These are phyloP conservation scores for Fistulinella staudtii DNA, from an alignment of 1,284 basidiomycete genomes.

Conservation along the genomic window DNA sequence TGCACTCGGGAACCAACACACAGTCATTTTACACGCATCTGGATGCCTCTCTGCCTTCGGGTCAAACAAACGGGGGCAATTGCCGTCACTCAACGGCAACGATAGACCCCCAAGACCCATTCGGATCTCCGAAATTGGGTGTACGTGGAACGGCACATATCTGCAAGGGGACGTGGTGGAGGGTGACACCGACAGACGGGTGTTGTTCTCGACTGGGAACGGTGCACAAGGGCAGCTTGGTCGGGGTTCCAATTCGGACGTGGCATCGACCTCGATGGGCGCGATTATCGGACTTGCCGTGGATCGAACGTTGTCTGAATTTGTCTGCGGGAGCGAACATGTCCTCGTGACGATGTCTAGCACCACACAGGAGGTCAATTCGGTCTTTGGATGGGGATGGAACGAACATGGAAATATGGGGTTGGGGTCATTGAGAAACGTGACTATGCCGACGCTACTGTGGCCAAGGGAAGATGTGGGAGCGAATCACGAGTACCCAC, in stretches of 20 bases:
- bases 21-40: conserved; percentile 50
- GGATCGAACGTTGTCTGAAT: conserved; percentile 22
- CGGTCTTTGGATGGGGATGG: conserved; percentile 88
- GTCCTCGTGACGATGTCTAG: conserved; percentile 43
- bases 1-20: conserved; percentile 71
- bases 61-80: conserved; percentile 68
- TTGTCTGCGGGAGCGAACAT: conserved; percentile 79
- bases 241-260: conserved; percentile 19
- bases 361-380: conserved; percentile 7
- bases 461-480: conserved; percentile 40
- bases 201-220: conserved; percentile 56
- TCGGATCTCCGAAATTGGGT: conserved; percentile 42
- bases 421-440: conserved; percentile 53
- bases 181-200: conserved; percentile 15
- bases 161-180: conserved; percentile 31
- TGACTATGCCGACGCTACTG: conserved; percentile 45
- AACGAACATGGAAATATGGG: conserved; percentile 94
- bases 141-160: conserved; percentile 86
- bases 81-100: conserved; percentile 41
- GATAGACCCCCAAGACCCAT: conserved; percentile 11
- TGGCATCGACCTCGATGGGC: neutral
- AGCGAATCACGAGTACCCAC: conserved; percentile 4
- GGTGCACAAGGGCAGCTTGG: conserved; percentile 73
- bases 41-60: conserved; percentile 55
- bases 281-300: conserved; percentile 37